A percentile compares a stretch with the other conserved stretches of the same genome.
phyloP scores from a whole-genome alignment of 352 stramenopile species.

The Globisporangium heterothallicum region DNA sequence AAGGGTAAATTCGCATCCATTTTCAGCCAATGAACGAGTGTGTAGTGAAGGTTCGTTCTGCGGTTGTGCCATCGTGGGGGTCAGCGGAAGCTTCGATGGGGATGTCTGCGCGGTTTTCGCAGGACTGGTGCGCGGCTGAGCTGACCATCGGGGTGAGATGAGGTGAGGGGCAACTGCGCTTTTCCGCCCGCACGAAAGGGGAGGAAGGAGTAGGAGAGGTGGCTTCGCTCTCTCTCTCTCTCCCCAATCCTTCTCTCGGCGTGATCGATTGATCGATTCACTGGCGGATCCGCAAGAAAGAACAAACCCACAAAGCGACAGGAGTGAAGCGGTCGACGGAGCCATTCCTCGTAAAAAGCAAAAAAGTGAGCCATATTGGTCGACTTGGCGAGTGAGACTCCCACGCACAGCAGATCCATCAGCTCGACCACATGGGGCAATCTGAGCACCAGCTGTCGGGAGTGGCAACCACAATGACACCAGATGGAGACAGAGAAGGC shows the following conservation, averaged over 20 bases:
- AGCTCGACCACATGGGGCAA: too few relatives aligned
- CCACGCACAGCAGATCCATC: neutral
- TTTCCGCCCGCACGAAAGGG: neutral
- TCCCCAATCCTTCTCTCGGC: too few relatives aligned
- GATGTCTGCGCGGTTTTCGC: neutral
- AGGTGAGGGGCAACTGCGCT: neutral
- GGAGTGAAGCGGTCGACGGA: neutral
- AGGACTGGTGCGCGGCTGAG: neutral
- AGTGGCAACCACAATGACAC: too few relatives aligned
- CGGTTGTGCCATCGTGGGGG: slow-evolving; percentile 1
- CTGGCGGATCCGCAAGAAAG: neutral
- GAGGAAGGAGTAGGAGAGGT: neutral
- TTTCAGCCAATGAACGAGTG: slow-evolving; percentile 8
- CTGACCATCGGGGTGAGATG: too few relatives aligned
- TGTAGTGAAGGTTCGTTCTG: slow-evolving; percentile 7
- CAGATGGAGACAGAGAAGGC: too few relatives aligned
- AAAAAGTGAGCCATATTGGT: neutral
- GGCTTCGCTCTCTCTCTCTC: neutral
- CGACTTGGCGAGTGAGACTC: neutral
- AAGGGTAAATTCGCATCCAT: too few relatives aligned
- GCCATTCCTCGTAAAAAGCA: neutral
- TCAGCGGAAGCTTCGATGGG: slow-evolving; percentile 2
- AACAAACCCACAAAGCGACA: neutral
- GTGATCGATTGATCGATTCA: too few relatives aligned
- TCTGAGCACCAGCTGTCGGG: too few relatives aligned